These are phyloP conservation scores for Fusarium sp. DNA, from an alignment of 2,329 filamentous ascomycete species.

Conservation along the genomic window DNA sequence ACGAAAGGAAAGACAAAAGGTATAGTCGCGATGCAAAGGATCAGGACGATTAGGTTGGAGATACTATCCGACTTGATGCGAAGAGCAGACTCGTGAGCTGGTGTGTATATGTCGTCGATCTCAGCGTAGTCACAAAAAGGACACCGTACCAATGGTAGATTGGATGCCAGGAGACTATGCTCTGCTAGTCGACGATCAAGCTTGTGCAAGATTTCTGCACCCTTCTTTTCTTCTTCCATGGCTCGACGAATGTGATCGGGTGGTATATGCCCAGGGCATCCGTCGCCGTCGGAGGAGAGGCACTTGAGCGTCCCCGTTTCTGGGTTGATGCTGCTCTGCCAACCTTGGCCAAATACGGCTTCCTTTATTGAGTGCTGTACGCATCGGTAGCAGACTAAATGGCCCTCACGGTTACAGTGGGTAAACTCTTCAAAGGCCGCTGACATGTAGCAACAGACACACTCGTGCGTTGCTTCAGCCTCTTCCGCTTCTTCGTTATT, in stretches of 20 bases:
- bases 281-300: constrained; percentile 76
- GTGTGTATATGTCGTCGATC: constrained; percentile 79
- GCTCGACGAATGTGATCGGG: constrained; percentile 76
- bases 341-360: constrained; percentile 92
- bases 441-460: constrained; percentile 80
- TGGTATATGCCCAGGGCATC: constrained; percentile 81
- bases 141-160: constrained; percentile 81
- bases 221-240: constrained; percentile 75
- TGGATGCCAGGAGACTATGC: constrained; percentile 78
- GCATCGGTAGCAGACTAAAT: constrained; percentile 84
- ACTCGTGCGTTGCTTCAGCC: constrained; percentile 71
- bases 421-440: constrained; percentile 79
- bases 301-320: constrained; percentile 81
- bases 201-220: constrained; percentile 75
- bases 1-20: constrained; percentile 66
- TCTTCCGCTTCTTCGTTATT: constrained; percentile 70
- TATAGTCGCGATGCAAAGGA: constrained; percentile 64
- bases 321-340: constrained; percentile 81
- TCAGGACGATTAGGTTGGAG: constrained; percentile 61
- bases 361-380: constrained; percentile 85
- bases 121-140: constrained; percentile 95
- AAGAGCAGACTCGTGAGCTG: constrained; percentile 64
- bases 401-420: constrained; percentile 73
- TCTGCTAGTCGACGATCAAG: constrained; percentile 84
- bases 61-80: constrained; percentile 65